Evolutionary conservation across 306 rosid species (phyloP).

Genomic region (Vigna radiata): DNA sequence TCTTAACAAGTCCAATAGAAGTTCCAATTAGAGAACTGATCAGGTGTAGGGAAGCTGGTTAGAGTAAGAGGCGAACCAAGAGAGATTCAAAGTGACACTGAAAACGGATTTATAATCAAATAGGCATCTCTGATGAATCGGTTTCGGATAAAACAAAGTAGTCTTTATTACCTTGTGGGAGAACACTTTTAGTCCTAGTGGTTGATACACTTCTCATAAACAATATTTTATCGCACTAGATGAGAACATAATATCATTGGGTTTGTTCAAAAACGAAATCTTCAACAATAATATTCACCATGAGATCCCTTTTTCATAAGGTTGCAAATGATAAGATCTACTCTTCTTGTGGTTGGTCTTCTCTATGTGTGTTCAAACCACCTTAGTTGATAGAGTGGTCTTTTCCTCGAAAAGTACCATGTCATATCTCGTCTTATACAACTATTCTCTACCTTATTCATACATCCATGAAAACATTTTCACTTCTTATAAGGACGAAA

Average conservation of each 20-base stretch:
- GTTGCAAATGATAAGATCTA: background rate
- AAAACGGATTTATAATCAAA: background rate
- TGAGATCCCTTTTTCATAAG: background rate
- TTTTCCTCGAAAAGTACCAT: background rate
- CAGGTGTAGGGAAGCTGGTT: background rate
- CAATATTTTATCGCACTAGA: background rate
- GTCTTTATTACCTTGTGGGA: background rate
- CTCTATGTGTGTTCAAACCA: background rate
- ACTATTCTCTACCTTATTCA: background rate
- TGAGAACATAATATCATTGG: background rate
- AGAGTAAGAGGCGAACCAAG: background rate
- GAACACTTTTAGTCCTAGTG: background rate
- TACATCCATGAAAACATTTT: background rate
- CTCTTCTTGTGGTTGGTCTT: background rate
- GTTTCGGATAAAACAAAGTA: background rate
- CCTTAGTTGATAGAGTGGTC: background rate
- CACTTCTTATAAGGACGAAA: background rate
- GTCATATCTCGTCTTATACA: background rate
- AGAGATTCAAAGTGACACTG: slow-evolving; percentile 9
- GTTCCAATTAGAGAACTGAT: background rate
- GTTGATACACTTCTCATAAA: background rate
- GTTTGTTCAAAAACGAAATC: too few species aligned
- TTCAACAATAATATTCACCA: too few species aligned
- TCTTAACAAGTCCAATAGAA: background rate
- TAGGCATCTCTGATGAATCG: background rate